Percentiles rank a stretch among this genome's conserved stretches.
Conservation (phyloP, 768 basidiomycete species). For the Floccularia luteovirens region DNA sequence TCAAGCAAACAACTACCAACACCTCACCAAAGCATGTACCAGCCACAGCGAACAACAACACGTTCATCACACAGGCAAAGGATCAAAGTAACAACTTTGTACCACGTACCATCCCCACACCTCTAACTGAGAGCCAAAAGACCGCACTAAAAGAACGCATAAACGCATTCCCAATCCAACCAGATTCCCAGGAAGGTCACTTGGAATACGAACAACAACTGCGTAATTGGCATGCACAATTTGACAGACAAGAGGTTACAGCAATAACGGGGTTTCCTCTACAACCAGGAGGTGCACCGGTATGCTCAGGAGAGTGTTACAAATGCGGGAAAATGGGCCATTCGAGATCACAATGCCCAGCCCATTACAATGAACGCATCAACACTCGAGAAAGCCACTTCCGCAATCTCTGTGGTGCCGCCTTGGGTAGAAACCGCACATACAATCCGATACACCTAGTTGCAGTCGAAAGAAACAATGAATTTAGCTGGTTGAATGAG, state of each 20-base stretch:
- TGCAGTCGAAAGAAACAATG: not conserved
- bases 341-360: not conserved
- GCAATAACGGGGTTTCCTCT: not conserved
- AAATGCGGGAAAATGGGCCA: not conserved
- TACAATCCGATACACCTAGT: not conserved
- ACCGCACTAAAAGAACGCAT: not conserved
- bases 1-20: not conserved
- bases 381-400: not conserved
- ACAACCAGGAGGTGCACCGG: not conserved
- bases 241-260: not conserved
- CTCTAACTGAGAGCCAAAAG: not conserved
- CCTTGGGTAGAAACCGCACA: not conserved
- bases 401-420: not conserved
- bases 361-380: not conserved
- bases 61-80: not conserved
- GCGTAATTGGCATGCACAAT: not conserved
- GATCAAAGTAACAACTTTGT: not conserved
- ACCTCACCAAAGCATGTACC: not conserved
- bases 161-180: not conserved
- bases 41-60: not conserved
- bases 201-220: not conserved
- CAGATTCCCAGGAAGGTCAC: too few species aligned
- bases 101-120: not conserved
- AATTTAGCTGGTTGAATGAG: constrained; percentile 1
- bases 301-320: not conserved